A percentile compares a stretch with the other conserved stretches of the same genome.
phyloP scores from a whole-genome alignment of 768 basidiomycete genomes.

The Hericium alpestre region DNA sequence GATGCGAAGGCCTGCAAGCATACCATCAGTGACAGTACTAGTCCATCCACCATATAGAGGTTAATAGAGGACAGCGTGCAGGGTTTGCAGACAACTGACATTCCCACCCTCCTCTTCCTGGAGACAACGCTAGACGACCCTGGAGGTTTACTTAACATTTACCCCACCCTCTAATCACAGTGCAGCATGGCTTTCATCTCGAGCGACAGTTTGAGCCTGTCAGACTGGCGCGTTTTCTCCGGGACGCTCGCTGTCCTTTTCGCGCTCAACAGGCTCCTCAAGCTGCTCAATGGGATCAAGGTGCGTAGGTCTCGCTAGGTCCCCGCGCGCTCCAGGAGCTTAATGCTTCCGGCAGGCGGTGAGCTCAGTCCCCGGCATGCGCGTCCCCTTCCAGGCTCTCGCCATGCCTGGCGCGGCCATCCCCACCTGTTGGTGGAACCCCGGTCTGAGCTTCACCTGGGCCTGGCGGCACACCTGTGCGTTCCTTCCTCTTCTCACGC shows the following conservation, averaged over 20 bases:
- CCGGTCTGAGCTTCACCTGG: slow-evolving; percentile 28
- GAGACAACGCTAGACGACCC: too few species aligned
- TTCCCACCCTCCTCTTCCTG: too few species aligned
- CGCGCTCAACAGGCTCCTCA: slow-evolving; percentile 23
- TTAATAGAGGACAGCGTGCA: too few species aligned
- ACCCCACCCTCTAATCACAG: too few species aligned
- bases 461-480: slow-evolving; percentile 24
- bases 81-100: too few species aligned
- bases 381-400: slow-evolving; percentile 32
- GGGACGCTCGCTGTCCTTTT: slow-evolving; percentile 13
- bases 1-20: too few species aligned
- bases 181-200: too few species aligned
- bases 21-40: too few species aligned
- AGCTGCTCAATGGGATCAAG: slow-evolving; percentile 21
- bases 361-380: slow-evolving; percentile 28
- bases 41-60: too few species aligned
- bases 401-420: slow-evolving; percentile 24
- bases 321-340: background rate
- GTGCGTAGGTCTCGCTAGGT: slow-evolving; percentile 14
- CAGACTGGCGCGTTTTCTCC: background rate
- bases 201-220: background rate
- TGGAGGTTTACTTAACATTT: too few species aligned
- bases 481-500: background rate
- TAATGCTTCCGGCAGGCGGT: slow-evolving; percentile 20
- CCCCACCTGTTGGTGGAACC: slow-evolving; percentile 32